Base-by-base conservation (phyloP, 2,329 filamentous ascomycete genomes). In the Clonostachys chloroleuca region DNA sequence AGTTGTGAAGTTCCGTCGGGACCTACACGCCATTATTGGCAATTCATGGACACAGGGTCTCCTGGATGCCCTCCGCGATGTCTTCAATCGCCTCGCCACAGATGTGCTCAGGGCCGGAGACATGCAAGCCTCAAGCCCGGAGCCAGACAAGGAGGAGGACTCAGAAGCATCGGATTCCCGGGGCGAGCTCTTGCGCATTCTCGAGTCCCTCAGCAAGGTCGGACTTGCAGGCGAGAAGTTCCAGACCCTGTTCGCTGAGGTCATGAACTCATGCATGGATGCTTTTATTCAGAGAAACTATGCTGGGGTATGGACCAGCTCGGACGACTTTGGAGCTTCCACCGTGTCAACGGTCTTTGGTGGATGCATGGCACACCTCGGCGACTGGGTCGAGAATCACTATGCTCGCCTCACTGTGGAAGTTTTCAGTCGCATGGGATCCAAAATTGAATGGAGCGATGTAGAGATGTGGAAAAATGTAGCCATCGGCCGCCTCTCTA, bases 381-480 rank as follows among this genome's bases (percentile, higher is more conserved):
- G 74, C 45, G 66, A 78, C 51, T 92, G 87, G 87, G 66, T 91
- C 40, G 79, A 85, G 56, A 77, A 86, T 48, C 72, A 77, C 42
- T 88, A 88, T 56, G 75, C 78, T 6, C 81, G 82, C 9, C 69
- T 89, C 35, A 79, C 82, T 13, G 75, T 83, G 42, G 75, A 86
- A 56, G 78, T 87, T 9, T 70, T 86, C 49, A 70, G 67, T 48
- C 67, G 67, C 16, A 64, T 80, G 10, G 70, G 65, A 6, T 64
- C 63, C 16, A 59, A 67, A 35, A 62, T 83, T 24, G 70, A 74
- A 6, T 74, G 76, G 64, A 64, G 68, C 14, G 77, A 89, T 50
- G 72, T 87, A 40, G 77, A 83, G 52, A 81, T 80, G 51, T 90
- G 86, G 79, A 85, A 86, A 59, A 81, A 86, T 39, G 83, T 86